Evolutionary conservation across 352 stramenopile genomes (phyloP), one percentile per base, ranked within the genome.

Genomic region (Phytopythium ostracodes): DNA sequence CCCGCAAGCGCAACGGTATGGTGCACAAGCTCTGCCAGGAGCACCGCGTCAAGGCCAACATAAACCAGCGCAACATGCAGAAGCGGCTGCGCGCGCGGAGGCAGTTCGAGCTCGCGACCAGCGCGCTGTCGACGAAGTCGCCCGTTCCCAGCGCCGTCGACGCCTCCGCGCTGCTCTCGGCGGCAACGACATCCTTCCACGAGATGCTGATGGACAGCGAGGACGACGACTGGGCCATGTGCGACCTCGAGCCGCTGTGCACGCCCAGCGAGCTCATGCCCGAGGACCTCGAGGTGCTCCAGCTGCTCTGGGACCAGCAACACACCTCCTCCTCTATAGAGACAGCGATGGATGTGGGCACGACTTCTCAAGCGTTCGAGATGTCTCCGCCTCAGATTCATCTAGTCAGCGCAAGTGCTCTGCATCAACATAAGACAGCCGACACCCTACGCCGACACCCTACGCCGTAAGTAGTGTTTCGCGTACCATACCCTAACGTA

Each of bases 31-130:
- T 88, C 42, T 88, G 78, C 46, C 64, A 75, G 43, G 69, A 66
- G 36, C 78, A 88, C 59, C 76, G 78, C 17, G 57, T 72, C 50
- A 81, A 84, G 60, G 76, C 77, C 51, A 88, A 88, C 61, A 71
- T 77, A 22, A 83, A 76, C 40, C 78, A 88, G 60, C 76, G 73
- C 50, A 72, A 72, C 15, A 73, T 85, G 52, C 68, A 81, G 47
- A 64, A 73, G 4, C 70, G 73, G 25, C 59, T 69, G 5, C 72
- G 72, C 20, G 62, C 67, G 59, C 67, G 47, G 11, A 50, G 50
- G 2, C 36, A 66, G 44, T 22, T 62, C 20, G 47, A 61, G 29
- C 20, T 43, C 61, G 25, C 44, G 22, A 4, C 24, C 53, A 58
- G 22, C 31, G 18, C 25, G 42, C n/a, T 47, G 12, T n/a, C 42